Evolutionary conservation across 805 yeast genomes (phyloP).

Genomic region (Candida sithepensis): DNA sequence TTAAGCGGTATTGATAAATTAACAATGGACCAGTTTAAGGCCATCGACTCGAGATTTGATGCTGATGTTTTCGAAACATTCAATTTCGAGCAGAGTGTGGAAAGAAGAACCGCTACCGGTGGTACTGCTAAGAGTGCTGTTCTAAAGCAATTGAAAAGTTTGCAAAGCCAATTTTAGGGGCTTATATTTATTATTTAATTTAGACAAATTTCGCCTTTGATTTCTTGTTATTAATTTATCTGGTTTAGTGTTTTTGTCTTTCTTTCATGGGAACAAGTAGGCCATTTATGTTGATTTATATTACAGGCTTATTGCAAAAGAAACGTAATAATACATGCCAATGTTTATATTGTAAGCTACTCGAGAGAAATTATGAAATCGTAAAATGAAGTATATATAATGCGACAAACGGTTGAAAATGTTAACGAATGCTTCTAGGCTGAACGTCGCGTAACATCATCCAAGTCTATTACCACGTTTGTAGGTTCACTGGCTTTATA

Average conservation of each 20-base stretch:
- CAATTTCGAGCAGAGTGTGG: conserved; percentile 90
- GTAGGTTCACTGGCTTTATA: background rate
- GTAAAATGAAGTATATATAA: background rate
- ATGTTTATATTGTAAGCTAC: too few relatives aligned
- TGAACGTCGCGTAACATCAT: conserved; percentile 3
- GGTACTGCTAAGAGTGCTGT: conserved; percentile 95
- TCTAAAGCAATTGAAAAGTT: conserved; percentile 57
- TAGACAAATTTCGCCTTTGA: background rate
- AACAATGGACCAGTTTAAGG: conserved; percentile 69
- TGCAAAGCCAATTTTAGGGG: conserved; percentile 17
- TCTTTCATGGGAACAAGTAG: too few relatives aligned
- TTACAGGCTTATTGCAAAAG: too few relatives aligned
- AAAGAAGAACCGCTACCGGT: conserved; percentile 94
- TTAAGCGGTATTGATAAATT: conserved; percentile 85
- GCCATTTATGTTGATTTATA: too few relatives aligned
- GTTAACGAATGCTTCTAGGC: too few relatives aligned
- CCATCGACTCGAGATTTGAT: conserved; percentile 76
- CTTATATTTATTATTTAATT: background rate
- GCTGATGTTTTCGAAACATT: conserved; percentile 82
- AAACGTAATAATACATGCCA: too few relatives aligned
- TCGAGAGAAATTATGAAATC: background rate
- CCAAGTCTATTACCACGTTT: background rate
- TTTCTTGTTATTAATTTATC: background rate
- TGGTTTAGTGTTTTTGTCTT: too few relatives aligned
- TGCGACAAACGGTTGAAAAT: too few relatives aligned